Conservation (phyloP, 164 flowering plant species). For the Vitis rupestris region DNA sequence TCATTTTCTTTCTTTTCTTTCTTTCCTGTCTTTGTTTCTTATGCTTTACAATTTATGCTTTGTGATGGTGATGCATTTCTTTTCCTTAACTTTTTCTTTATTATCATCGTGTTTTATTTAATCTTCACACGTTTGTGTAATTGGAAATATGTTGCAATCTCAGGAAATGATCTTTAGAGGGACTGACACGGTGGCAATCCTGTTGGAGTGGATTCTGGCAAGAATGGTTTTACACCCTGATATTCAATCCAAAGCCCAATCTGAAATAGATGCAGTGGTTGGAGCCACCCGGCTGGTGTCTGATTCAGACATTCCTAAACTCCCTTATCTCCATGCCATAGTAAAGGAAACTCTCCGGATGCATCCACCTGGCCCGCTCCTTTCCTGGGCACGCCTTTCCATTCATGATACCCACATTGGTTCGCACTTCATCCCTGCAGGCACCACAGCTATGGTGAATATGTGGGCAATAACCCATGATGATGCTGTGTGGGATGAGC, state of each 20-base stretch:
- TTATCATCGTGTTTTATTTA: neutral
- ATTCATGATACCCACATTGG: constrained; percentile 54
- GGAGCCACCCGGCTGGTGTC: constrained; percentile 21
- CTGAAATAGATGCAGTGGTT: constrained; percentile 40
- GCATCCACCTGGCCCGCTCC: constrained; percentile 73
- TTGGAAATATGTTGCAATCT: neutral
- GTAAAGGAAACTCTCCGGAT: constrained; percentile 60
- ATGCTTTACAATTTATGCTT: neutral
- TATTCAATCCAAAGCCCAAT: constrained; percentile 54
- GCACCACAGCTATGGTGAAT: constrained; percentile 73
- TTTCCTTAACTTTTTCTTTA: neutral
- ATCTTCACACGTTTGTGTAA: neutral
- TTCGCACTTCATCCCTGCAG: constrained; percentile 44
- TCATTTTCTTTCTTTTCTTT: neutral
- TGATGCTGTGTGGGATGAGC: constrained; percentile 38
- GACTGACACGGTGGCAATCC: constrained; percentile 64
- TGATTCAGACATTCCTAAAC: constrained; percentile 44
- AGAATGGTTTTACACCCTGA: constrained; percentile 65
- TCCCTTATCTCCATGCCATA: constrained; percentile 51
- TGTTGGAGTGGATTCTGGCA: constrained; percentile 67
- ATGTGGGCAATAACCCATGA: constrained; percentile 77
- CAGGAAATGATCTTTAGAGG: constrained; percentile 79
- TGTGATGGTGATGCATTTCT: neutral
- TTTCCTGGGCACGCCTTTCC: constrained; percentile 67
- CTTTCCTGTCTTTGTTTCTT: constrained; percentile 1